Evolutionary conservation across 345 rosid species (phyloP), one percentile per base, ranked within the genome.

Genomic region (Leavenworthia alabamica): DNA sequence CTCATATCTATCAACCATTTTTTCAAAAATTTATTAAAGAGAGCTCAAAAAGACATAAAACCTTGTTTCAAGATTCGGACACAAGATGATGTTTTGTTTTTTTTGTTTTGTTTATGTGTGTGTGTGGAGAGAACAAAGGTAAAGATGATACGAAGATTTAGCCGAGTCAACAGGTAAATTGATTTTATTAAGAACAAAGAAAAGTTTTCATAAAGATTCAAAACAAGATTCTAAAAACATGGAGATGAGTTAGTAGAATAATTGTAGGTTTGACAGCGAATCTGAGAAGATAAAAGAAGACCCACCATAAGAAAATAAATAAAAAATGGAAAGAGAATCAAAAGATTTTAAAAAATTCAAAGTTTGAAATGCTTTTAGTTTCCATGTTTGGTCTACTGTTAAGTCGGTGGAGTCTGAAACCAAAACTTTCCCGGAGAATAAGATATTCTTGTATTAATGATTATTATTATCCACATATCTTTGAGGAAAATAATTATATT

Each of bases 1-100:
- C 44, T 63, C 68, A 8, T 50, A 28, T 8, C 22, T n/a, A 51
- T 40, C 68, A 8, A 11, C 50, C 59, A 51, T 63, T 63, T 8
- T 27, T 2, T n/a, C n/a, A n/a, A n/a, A 27, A 27, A 27, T 5
- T 27, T 27, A 8, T 27, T 27, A 27, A 7, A 27, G 29, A 27
- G 29, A 5, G 29, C 29, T 5, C 29, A 27, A 6, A 6, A 27
- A 8, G 8, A 6, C 8, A 27, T 27, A n/a, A 5, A 6, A 27
- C 29, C 29, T 8, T 27, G 29, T 27, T 27, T 11, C 13, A 35
- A 35, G 13, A 35, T 4, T 11, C 39, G 12, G 13, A 35, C 1
- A 1, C 13, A 35, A 11, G 39, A 35, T 11, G 6, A 35, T 10
- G n/a, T 33, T 8, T 29, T 8, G 2, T 29, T 8, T 29, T 2